Evolutionary conservation across 345 rosid genomes (phyloP).

Genomic region (Turnera subulata): DNA sequence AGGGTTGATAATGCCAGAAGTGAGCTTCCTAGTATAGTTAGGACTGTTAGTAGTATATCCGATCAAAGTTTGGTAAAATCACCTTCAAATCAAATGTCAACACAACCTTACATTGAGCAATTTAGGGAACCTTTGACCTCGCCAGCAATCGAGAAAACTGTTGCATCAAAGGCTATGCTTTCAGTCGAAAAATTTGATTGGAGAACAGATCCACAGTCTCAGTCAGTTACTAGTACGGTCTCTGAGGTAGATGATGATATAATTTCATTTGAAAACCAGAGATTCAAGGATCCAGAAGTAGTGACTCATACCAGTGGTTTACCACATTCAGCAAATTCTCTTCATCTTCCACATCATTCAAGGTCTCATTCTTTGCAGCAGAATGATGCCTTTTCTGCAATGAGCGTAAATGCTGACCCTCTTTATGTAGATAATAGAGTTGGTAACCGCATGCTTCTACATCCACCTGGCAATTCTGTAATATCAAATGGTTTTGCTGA

Average conservation of each 20-base stretch:
- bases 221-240: constrained; percentile 8
- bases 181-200: constrained; percentile 9
- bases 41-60: constrained; percentile 24
- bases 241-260: constrained; percentile 59
- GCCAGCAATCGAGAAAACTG: constrained; percentile 27
- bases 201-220: constrained; percentile 9
- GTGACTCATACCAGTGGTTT: constrained; percentile 25
- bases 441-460: constrained; percentile 19
- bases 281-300: constrained; percentile 59
- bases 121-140: constrained; percentile 16
- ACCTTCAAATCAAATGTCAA: constrained; percentile 31
- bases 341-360: constrained; percentile 34
- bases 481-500: constrained; percentile 48
- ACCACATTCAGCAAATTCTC: constrained; percentile 36
- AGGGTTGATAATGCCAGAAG: constrained; percentile 32
- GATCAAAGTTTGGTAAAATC: constrained; percentile 41
- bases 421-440: constrained; percentile 32
- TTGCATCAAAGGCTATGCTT: constrained; percentile 16
- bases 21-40: constrained; percentile 30
- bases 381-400: constrained; percentile 15
- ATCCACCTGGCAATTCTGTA: constrained; percentile 23
- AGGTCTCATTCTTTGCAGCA: constrained; percentile 39
- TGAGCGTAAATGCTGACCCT: constrained; percentile 30
- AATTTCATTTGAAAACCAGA: constrained; percentile 50
- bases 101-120: constrained; percentile 20